Evolutionary conservation across 441 rosid species (phyloP).

Genomic region (Corymbia citriodora): DNA sequence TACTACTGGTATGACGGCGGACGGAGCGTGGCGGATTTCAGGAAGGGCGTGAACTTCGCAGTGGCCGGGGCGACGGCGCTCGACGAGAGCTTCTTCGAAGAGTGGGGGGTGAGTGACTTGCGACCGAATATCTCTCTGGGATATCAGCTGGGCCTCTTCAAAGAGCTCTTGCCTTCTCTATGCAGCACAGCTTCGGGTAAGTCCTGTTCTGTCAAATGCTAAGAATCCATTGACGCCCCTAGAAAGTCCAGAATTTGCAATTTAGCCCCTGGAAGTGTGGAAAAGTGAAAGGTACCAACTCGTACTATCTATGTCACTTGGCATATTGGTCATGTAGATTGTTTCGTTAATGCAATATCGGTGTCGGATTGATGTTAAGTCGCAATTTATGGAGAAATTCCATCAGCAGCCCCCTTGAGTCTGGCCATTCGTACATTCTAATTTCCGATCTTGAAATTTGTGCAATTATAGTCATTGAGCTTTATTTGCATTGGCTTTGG

Average conservation of each 20-base stretch:
- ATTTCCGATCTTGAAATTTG: not conserved
- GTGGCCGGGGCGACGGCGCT: conserved; percentile 47
- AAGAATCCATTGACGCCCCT: not conserved
- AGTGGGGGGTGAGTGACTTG: conserved; percentile 10
- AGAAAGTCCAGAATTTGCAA: not conserved
- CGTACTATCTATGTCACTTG: not conserved
- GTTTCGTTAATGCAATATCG: not conserved
- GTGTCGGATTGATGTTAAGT: not conserved
- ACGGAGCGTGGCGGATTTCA: not conserved
- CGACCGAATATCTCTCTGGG: conserved; percentile 23
- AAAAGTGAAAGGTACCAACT: not conserved
- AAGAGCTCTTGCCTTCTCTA: conserved; percentile 18
- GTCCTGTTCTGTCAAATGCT: not conserved
- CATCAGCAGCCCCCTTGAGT: not conserved
- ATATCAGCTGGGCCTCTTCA: conserved; percentile 29
- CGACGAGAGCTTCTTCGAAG: conserved; percentile 20
- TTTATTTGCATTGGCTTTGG: not conserved
- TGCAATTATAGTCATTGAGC: not conserved
- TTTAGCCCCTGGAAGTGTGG: not conserved
- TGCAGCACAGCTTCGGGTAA: conserved; percentile 25
- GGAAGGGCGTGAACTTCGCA: conserved; percentile 41
- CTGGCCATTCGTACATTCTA: not conserved
- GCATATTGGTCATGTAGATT: not conserved
- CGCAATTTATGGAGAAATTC: not conserved
- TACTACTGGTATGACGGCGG: conserved; percentile 8